Base-by-base conservation (phyloP, 768 basidiomycete genomes). In the Collybia mongolica region DNA sequence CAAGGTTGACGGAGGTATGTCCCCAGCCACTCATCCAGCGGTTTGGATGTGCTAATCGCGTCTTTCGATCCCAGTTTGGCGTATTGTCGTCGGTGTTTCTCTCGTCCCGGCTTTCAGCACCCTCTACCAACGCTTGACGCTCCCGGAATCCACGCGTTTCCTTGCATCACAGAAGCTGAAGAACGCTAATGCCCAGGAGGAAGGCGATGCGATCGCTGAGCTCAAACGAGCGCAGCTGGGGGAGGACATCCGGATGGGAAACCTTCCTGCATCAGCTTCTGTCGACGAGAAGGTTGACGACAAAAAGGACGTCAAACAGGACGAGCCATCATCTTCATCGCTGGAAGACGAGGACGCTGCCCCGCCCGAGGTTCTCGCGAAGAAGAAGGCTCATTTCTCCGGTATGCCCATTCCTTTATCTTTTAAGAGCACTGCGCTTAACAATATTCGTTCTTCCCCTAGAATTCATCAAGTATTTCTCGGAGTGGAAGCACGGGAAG, bases 51-150 rank as follows among this genome's bases (percentile, higher is more conserved):
- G n/a, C n/a, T n/a, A n/a, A n/a, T n/a, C n/a, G n/a, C n/a, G n/a
- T n/a, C n/a, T n/a, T n/a, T n/a, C n/a, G n/a, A n/a, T n/a, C n/a
- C n/a, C n/a, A 79, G 82, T 82, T 2, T 91, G 89, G 89, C 74
- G 89, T 17, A 86, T 91, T 54, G 72, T 82, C 51, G 65, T 89
- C 46, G 88, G 86, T n/a, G 44, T 91, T 11, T 85, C 83, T n/a
- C 76, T 90, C 44, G 57, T 91, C 7, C 89, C 90, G 6, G 88
- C 86, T 0, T 83, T 88, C 44, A 84, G 64, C 15, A 89, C 88
- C 3, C 75, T 90, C 15, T 90, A 90, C 63, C 84, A 86, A 60
- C 84, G 89, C 2, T 70, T 92, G 38, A 88, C 83, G 0, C 77
- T 90, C 9, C 81, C 83, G 9, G 87, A 90, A 59, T 81, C 86